phyloP scores from a whole-genome alignment of 495 filamentous ascomycete species.

The Aspergillus diversus region DNA sequence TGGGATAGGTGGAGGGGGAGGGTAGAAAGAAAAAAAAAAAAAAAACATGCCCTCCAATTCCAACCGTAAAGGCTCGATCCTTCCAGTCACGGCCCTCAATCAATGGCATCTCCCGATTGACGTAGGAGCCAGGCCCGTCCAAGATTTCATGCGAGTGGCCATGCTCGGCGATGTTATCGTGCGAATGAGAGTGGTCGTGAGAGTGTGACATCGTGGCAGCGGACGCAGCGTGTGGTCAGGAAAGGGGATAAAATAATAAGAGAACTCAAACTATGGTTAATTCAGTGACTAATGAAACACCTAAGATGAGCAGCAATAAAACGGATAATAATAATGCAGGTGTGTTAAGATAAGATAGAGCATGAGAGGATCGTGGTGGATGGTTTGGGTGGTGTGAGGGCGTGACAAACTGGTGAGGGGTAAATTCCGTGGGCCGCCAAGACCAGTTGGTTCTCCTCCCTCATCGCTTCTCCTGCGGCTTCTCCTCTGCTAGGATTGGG shows the following conservation, averaged over 20 bases:
- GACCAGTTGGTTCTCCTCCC: not conserved
- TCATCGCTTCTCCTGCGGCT: no score
- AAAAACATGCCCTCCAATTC: constrained; percentile 85
- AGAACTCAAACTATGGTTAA: not conserved
- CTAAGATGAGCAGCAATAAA: not conserved
- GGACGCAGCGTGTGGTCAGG: not conserved
- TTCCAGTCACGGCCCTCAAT: constrained; percentile 85
- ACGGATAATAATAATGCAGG: not conserved
- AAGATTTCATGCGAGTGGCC: constrained; percentile 96
- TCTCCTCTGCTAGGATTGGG: no score
- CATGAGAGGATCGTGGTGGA: not conserved
- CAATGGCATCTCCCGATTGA: constrained; percentile 91
- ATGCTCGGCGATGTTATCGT: constrained; percentile 71
- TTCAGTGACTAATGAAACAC: not conserved
- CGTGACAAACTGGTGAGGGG: not conserved
- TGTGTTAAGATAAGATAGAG: not conserved
- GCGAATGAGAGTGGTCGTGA: constrained; percentile 56
- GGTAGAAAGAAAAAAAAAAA: not conserved
- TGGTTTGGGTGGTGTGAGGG: no score
- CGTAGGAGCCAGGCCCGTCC: constrained; percentile 87
- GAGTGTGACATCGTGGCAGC: constrained; percentile 40
- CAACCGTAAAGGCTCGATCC: constrained; percentile 90
- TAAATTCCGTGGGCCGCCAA: not conserved
- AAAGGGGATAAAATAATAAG: not conserved
- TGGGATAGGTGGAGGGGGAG: not conserved